phyloP scores from a whole-genome alignment of 768 basidiomycete species.

The Agaricus subrufescens region DNA sequence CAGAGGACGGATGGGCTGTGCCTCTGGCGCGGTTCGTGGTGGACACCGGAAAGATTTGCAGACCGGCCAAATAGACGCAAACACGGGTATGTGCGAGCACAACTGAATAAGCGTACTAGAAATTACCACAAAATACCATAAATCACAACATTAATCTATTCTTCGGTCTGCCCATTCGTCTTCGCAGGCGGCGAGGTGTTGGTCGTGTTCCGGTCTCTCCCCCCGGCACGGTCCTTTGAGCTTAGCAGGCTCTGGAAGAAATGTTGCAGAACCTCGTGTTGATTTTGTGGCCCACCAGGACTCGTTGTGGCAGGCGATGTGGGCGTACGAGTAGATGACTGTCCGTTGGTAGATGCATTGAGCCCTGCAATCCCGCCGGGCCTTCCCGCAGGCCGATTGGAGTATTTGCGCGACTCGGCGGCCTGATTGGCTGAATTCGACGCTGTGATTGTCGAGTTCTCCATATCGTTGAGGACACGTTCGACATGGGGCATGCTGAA shows the following conservation, averaged over 20 bases:
- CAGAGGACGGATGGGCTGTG: background rate
- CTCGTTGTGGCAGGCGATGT: conserved; percentile 25
- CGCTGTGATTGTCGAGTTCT: conserved; percentile 42
- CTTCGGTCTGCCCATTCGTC: conserved; percentile 23
- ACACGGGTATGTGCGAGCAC: conserved; percentile 18
- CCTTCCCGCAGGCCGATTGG: conserved; percentile 27
- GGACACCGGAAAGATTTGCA: conserved; percentile 22
- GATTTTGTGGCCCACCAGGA: conserved; percentile 47
- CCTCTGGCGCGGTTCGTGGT: conserved; percentile 23
- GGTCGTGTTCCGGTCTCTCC: conserved; percentile 14
- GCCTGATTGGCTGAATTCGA: conserved; percentile 18
- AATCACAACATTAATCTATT: conserved; percentile 17
- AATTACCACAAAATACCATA: conserved; percentile 11
- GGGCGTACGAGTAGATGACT: conserved; percentile 29
- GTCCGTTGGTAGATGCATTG: conserved; percentile 27
- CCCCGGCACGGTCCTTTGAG: conserved; percentile 53
- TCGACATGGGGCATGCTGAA: conserved; percentile 87
- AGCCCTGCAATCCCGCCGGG: conserved; percentile 36
- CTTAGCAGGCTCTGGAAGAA: conserved; percentile 83
- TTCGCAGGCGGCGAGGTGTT: conserved; percentile 3
- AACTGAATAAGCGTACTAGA: background rate
- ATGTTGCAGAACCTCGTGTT: conserved; percentile 81
- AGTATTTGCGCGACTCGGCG: conserved; percentile 20
- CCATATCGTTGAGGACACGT: conserved; percentile 85
- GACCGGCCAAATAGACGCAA: conserved; percentile 27